phyloP scores from a whole-genome alignment of 2,329 filamentous ascomycete genomes.

The Lizonia empirigonia region DNA sequence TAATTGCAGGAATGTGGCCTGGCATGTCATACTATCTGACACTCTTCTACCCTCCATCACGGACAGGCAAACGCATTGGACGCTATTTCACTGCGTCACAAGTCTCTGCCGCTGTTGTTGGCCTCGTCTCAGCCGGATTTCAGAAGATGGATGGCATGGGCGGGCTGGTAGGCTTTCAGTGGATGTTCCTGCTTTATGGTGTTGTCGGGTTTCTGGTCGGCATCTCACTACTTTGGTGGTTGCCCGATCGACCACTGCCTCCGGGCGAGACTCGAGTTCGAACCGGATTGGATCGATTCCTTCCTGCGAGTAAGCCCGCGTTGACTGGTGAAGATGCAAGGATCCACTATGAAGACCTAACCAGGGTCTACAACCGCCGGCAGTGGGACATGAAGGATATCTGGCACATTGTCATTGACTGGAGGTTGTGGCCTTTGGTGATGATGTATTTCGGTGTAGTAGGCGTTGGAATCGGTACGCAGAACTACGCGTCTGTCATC shows the following conservation, averaged over 20 bases:
- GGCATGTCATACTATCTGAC: conserved; percentile 94
- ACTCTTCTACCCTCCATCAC: conserved; percentile 85
- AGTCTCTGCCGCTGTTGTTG: conserved; percentile 86
- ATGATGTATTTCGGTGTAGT: conserved; percentile 97
- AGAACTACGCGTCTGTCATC: conserved; percentile 86
- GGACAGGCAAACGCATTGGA: conserved; percentile 85
- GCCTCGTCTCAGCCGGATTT: conserved; percentile 87
- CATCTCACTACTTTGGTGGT: conserved; percentile 81
- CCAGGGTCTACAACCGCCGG: conserved; percentile 75
- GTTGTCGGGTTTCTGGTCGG: conserved; percentile 75
- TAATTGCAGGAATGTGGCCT: conserved; percentile 93
- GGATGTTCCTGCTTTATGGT: conserved; percentile 93
- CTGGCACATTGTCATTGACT: conserved; percentile 74
- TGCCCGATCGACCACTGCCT: conserved; percentile 79
- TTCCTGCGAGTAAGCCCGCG: conserved; percentile 73
- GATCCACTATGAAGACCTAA: conserved; percentile 83
- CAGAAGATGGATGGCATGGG: conserved; percentile 83
- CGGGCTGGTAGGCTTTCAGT: conserved; percentile 81
- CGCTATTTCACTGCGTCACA: conserved; percentile 89
- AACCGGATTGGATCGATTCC: conserved; percentile 63
- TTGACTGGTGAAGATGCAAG: conserved; percentile 77
- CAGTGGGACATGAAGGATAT: conserved; percentile 77
- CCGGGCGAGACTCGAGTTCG: conserved; percentile 67
- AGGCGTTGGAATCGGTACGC: conserved; percentile 87
- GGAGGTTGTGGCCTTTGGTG: conserved; percentile 84